These are phyloP conservation scores for Aspergillus sp. DNA, from an alignment of 2,329 filamentous ascomycete genomes.

Conservation along the genomic window DNA sequence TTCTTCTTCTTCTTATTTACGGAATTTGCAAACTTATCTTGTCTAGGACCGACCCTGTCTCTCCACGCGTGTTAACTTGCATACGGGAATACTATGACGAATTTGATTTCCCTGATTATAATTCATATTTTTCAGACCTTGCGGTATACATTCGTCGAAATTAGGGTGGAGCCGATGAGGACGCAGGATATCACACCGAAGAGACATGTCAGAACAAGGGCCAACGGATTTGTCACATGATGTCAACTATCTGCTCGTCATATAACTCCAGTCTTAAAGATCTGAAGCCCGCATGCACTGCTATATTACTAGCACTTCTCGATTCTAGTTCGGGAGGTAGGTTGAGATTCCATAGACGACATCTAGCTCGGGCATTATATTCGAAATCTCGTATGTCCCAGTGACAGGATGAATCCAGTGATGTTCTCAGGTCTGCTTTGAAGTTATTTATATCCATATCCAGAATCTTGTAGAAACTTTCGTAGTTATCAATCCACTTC, in stretches of 20 bases:
- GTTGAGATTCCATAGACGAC: not conserved
- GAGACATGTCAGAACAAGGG: not conserved
- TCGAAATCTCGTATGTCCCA: not conserved
- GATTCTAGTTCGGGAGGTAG: not conserved
- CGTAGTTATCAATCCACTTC: not conserved
- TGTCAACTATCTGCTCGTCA: not conserved
- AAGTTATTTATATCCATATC: not conserved
- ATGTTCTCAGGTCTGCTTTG: not conserved
- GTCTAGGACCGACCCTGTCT: too few relatives aligned
- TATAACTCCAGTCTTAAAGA: conserved; percentile 2
- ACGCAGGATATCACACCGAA: not conserved
- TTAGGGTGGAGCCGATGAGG: not conserved
- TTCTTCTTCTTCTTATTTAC: too few relatives aligned
- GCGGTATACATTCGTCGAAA: too few relatives aligned
- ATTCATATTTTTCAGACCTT: too few relatives aligned
- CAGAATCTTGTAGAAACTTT: not conserved
- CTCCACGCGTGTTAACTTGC: too few relatives aligned
- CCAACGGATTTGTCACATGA: not conserved
- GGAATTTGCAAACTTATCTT: too few relatives aligned
- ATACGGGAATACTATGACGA: too few relatives aligned
- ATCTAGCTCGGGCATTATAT: not conserved
- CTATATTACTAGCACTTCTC: not conserved
- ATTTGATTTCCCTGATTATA: too few relatives aligned
- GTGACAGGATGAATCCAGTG: not conserved
- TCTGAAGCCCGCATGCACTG: not conserved